Conservation (phyloP, 2,329 filamentous ascomycete species). For the Colletotrichum sp. region DNA sequence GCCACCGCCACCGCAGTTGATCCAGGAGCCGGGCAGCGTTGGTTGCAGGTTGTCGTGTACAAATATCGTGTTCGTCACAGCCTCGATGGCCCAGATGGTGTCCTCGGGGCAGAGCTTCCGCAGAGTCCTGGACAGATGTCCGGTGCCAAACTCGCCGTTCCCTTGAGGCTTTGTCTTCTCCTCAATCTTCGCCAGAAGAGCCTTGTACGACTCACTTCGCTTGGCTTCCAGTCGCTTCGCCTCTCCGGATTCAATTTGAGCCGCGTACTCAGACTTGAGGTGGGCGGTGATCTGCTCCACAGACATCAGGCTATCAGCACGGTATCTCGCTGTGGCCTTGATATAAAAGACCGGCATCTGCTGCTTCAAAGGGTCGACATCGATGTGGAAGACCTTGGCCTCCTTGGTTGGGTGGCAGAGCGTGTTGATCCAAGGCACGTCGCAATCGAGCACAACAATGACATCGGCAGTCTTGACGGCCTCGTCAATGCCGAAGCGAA, state of each 20-base stretch:
- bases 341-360: constrained; percentile 79
- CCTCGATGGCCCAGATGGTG: constrained; percentile 79
- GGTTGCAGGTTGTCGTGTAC: constrained; percentile 75
- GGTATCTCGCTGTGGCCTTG: constrained; percentile 67
- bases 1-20: constrained; percentile 82
- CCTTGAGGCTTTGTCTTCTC: constrained; percentile 59
- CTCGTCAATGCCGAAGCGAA: constrained; percentile 77
- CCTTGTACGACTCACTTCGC: constrained; percentile 62
- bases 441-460: constrained; percentile 85
- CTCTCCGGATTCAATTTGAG: constrained; percentile 39
- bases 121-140: constrained; percentile 36
- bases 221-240: constrained; percentile 52
- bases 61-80: constrained; percentile 73
- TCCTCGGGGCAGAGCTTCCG: constrained; percentile 40
- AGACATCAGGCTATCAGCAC: constrained; percentile 67
- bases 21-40: constrained; percentile 72
- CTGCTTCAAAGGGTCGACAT: constrained; percentile 71
- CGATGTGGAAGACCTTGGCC: constrained; percentile 66
- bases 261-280: constrained; percentile 52
- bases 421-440: constrained; percentile 93
- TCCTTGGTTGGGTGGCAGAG: constrained; percentile 60
- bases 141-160: constrained; percentile 56
- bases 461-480: constrained; percentile 79
- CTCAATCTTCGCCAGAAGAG: constrained; percentile 65
- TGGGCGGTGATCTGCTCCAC: constrained; percentile 73